Base-by-base conservation (phyloP, 345 rosid species). In the Mercurialis annua region DNA sequence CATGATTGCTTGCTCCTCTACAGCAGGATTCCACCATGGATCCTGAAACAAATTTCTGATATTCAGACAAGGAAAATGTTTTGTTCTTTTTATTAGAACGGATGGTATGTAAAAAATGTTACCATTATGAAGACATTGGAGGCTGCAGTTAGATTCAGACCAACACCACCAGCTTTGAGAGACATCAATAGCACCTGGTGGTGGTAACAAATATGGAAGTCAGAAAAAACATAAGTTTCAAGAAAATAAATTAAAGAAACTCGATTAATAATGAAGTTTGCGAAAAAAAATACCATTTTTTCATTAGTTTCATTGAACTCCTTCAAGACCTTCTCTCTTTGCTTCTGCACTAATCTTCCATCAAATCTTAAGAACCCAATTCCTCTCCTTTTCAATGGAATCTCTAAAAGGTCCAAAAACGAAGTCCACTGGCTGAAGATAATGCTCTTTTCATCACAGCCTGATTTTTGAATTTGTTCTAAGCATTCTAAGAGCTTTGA, bases 11-110 rank as follows among this genome's bases (percentile, higher is more conserved):
- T 83, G 90, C 59, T 85, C 90, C 73, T 85, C 87, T 10, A 81
- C 93, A 0, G 90, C 87, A 9, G 90, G 92, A 64, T 87, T 84
- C 90, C 93, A 85, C 92, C 92, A 85, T 51, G 88, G 93, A 82
- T 83, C 85, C 90, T 85, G 30, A 62, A 68, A 44, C 21, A 18
- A 62, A 33, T 38, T 60, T 55, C 33, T n/a, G 4, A 66, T 17
- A 36, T 24, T 5, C 31, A 10, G 38, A n/a, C n/a, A n/a, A n/a
- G 2, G 15, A 18, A 23, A 17, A 26, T n/a, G 8, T 18, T 9
- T 17, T 50, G 2, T 0, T 9, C 27, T 11, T 26, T 50, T 38
- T 6, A 1, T 15, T 46, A 18, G 24, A 20, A 50, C 1, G 10
- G 24, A 16, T 3, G 52, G 21, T n/a, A 26, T 38, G 43, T 5